Conservation (phyloP, 2,329 filamentous ascomycete species). For the Colletotrichum melonis region DNA sequence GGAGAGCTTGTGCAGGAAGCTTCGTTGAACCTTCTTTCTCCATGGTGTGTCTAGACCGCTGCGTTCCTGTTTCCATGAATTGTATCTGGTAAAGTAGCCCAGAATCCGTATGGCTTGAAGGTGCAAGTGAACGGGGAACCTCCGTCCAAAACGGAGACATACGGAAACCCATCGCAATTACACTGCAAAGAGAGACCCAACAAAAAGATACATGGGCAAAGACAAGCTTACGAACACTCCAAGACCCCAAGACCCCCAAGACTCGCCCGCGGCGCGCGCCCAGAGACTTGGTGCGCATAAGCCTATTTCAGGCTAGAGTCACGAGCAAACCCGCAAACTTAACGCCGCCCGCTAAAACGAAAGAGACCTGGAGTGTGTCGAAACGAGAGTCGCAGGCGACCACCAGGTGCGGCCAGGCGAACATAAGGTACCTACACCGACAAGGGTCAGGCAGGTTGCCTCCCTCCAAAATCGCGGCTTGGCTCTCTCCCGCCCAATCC, state of each 20-base stretch:
- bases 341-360: constrained; percentile 13
- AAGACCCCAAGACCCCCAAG: constrained; percentile 2
- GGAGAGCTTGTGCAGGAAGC: not conserved
- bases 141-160: not conserved
- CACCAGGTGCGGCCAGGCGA: not conserved
- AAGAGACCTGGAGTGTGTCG: not conserved
- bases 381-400: not conserved
- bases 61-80: not conserved
- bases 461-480: constrained; percentile 23
- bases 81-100: too few relatives aligned
- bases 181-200: not conserved
- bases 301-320: constrained; percentile 32
- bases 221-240: not conserved
- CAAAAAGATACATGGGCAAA: not conserved
- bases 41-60: too few relatives aligned
- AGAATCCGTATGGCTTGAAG: too few relatives aligned
- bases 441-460: constrained; percentile 10
- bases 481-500: constrained; percentile 28
- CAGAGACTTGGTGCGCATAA: constrained; percentile 32
- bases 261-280: constrained; percentile 9
- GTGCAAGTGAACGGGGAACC: not conserved
- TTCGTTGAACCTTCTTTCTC: too few relatives aligned
- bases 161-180: not conserved
- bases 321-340: constrained; percentile 32
- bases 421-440: not conserved